A percentile compares a stretch with the other conserved stretches of the same genome.
Evolutionary conservation across 805 yeast species (phyloP).

Genomic region (Metschnikowia arizonensis): DNA sequence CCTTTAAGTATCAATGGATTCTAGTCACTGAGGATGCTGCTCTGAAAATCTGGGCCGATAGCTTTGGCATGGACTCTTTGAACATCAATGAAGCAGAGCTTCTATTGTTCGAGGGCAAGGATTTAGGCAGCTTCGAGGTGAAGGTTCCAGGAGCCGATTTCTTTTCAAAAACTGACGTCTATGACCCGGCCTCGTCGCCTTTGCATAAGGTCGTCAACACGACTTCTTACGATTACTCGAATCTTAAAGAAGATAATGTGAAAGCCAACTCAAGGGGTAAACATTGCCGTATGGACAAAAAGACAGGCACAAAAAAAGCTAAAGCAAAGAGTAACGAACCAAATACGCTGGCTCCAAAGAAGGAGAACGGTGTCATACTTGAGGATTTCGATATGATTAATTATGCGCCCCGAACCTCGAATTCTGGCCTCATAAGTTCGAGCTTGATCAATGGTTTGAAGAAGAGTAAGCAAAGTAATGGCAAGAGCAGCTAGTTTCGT

Average conservation of each 20-base stretch:
- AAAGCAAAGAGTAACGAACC: neutral
- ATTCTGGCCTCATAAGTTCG: constrained; percentile 10
- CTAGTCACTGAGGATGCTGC: constrained; percentile 59
- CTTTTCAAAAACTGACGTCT: constrained; percentile 12
- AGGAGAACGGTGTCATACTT: constrained; percentile 11
- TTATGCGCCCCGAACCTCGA: constrained; percentile 15
- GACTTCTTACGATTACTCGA: constrained; percentile 13
- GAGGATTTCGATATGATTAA: constrained; percentile 17
- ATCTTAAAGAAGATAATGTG: constrained; percentile 2
- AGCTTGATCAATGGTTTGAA: constrained; percentile 5
- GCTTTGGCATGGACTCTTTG: constrained; percentile 52
- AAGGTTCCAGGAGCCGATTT: constrained; percentile 29
- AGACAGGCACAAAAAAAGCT: neutral
- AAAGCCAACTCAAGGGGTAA: neutral
- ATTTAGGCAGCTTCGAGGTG: constrained; percentile 25
- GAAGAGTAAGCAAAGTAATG: constrained; percentile 2
- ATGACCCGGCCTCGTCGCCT: constrained; percentile 7
- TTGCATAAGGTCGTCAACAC: constrained; percentile 17
- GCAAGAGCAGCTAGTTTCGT: neutral
- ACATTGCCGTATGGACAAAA: neutral
- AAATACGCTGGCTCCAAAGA: neutral
- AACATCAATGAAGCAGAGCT: constrained; percentile 50
- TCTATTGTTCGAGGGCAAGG: constrained; percentile 34
- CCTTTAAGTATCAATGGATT: constrained; percentile 44
- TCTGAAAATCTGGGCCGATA: constrained; percentile 49